phyloP scores from a whole-genome alignment of 2,329 filamentous ascomycete genomes.

The Elsinoe australis region DNA sequence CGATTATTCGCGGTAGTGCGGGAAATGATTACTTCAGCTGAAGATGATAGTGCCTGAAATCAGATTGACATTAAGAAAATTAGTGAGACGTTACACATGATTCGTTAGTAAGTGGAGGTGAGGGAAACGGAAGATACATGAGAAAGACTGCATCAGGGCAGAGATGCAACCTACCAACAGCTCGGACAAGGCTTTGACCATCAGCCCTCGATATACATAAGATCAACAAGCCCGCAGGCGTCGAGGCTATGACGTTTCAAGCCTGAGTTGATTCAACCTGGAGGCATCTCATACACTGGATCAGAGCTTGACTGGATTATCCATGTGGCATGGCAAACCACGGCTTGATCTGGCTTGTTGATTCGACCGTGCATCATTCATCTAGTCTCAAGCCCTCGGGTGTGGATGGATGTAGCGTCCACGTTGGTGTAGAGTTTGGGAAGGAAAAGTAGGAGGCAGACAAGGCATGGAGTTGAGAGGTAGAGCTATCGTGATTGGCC shows the following conservation, averaged over 20 bases:
- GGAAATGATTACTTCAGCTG: too few relatives aligned
- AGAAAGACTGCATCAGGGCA: background rate
- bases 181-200: constrained; percentile 12
- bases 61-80: too few relatives aligned
- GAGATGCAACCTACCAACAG: background rate
- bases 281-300: background rate
- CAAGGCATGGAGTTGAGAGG: too few relatives aligned
- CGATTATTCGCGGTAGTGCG: too few relatives aligned
- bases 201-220: constrained; percentile 6
- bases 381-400: constrained; percentile 2
- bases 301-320: too few relatives aligned
- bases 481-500: too few relatives aligned
- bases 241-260: constrained; percentile 10
- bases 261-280: background rate
- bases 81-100: constrained; percentile 4
- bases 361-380: too few relatives aligned
- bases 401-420: background rate
- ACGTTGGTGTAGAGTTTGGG: background rate
- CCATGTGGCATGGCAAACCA: too few relatives aligned
- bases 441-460: background rate
- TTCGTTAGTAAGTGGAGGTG: constrained; percentile 2
- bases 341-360: too few relatives aligned
- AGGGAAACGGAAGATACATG: background rate
- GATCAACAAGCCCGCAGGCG: constrained; percentile 10
- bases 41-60: too few relatives aligned